Conservation (phyloP, 2,329 filamentous ascomycete species). For the Cadophora malorum region DNA sequence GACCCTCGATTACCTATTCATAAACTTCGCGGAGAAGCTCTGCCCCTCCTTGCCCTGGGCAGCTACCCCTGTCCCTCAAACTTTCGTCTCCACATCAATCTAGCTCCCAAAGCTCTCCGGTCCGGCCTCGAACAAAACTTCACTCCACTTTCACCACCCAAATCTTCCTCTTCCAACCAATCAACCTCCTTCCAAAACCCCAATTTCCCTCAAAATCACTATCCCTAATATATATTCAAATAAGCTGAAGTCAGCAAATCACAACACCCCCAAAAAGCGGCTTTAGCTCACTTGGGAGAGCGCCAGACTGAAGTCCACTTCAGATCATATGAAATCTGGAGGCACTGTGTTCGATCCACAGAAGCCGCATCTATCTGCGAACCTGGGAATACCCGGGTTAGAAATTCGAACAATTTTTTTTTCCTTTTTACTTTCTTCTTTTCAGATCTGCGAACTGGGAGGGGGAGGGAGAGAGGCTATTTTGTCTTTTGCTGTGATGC, state of each 20-base stretch:
- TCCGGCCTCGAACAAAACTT: neutral
- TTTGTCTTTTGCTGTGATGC: no score
- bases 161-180: neutral
- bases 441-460: neutral
- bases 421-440: neutral
- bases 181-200: neutral
- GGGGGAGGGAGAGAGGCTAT: neutral
- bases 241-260: neutral
- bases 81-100: neutral
- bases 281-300: conserved; percentile 32
- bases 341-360: conserved; percentile 32
- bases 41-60: neutral
- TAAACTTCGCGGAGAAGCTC: no score
- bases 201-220: neutral
- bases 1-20: neutral
- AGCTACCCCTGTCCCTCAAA: neutral
- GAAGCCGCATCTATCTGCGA: conserved; percentile 30
- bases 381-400: conserved; percentile 18
- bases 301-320: conserved; percentile 31
- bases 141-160: neutral
- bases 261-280: conserved; percentile 21
- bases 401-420: conserved; percentile 11
- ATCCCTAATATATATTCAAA: neutral
- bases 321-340: conserved; percentile 27
- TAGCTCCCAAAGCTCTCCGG: neutral